These are phyloP conservation scores for Phascolomyces articulosus DNA, from an alignment of 371 early-diverging fungal species.

Conservation along the genomic window DNA sequence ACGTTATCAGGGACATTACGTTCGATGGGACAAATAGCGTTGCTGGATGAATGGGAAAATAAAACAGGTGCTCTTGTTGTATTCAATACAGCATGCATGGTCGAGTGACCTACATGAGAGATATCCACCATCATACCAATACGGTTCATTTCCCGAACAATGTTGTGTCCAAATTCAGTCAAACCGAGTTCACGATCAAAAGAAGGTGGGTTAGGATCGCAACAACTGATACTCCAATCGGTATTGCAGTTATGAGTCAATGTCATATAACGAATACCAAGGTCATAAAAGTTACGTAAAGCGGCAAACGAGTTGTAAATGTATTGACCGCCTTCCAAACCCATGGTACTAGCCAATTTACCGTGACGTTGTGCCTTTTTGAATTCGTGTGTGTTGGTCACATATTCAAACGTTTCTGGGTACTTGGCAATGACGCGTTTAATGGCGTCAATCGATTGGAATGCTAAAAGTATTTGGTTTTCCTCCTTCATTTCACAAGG, in stretches of 20 bases:
- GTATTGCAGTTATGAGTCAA: constrained; percentile 72
- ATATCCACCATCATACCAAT: constrained; percentile 76
- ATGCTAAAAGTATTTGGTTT: constrained; percentile 40
- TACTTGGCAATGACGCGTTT: constrained; percentile 56
- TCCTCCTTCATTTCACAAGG: constrained; percentile 36
- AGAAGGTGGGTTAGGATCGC: constrained; percentile 45
- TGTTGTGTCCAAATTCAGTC: constrained; percentile 56
- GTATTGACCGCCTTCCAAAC: constrained; percentile 72
- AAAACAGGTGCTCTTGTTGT: constrained; percentile 62
- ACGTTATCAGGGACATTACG: constrained; percentile 74
- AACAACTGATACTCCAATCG: constrained; percentile 69
- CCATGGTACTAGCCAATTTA: constrained; percentile 63
- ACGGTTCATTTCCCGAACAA: constrained; percentile 70
- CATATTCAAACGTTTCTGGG: constrained; percentile 56
- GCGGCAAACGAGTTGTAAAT: constrained; percentile 63
- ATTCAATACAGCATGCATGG: constrained; percentile 62
- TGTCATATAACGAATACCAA: constrained; percentile 74
- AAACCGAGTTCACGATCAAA: constrained; percentile 56
- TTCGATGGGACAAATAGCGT: constrained; percentile 54
- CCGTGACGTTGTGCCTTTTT: constrained; percentile 39
- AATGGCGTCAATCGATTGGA: constrained; percentile 64
- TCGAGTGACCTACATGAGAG: constrained; percentile 64
- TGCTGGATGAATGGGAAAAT: constrained; percentile 66
- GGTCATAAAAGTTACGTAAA: constrained; percentile 56
- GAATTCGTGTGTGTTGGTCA: constrained; percentile 49